Evolutionary conservation across 331 rosid genomes (phyloP).

Genomic region (Malus hybrid): DNA sequence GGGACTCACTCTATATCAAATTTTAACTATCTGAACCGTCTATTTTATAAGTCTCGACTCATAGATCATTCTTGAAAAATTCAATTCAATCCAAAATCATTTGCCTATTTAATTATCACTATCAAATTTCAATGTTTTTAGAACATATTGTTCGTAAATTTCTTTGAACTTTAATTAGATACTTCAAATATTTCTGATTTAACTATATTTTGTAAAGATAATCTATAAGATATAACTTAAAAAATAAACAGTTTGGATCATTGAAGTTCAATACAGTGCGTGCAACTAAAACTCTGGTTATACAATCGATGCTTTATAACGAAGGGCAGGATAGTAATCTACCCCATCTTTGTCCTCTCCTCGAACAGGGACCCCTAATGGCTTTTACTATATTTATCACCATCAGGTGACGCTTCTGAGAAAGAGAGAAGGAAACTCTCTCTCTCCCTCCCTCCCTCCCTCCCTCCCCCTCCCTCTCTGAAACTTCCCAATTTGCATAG

Average conservation of each 20-base stretch:
- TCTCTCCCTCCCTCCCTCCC: not conserved
- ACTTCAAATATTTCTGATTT: fast-evolving
- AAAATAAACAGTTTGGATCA: too few relatives aligned
- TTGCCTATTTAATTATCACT: not conserved
- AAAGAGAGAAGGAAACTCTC: not conserved
- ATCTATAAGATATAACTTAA: fast-evolving
- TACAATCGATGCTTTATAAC: not conserved
- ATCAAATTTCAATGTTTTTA: too few relatives aligned
- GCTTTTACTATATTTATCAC: slow-evolving; percentile 1
- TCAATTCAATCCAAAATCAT: not conserved
- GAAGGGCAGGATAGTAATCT: slow-evolving; percentile 25
- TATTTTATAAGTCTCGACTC: too few relatives aligned
- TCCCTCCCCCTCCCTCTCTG: not conserved
- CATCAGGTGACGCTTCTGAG: not conserved
- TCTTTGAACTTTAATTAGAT: too few relatives aligned
- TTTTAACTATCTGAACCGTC: too few relatives aligned
- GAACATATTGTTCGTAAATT: too few relatives aligned
- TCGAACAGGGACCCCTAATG: not conserved
- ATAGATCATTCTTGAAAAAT: not conserved
- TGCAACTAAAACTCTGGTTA: not conserved
- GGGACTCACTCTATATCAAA: fast-evolving
- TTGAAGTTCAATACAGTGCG: not conserved
- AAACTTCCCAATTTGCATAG: not conserved
- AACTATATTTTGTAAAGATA: fast-evolving
- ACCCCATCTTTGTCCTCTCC: not conserved